Evolutionary conservation across 225 moss, liverwort and hornwort genomes (phyloP), one percentile per base, ranked within the genome.

Genomic region (Takakia lepidozioides): DNA sequence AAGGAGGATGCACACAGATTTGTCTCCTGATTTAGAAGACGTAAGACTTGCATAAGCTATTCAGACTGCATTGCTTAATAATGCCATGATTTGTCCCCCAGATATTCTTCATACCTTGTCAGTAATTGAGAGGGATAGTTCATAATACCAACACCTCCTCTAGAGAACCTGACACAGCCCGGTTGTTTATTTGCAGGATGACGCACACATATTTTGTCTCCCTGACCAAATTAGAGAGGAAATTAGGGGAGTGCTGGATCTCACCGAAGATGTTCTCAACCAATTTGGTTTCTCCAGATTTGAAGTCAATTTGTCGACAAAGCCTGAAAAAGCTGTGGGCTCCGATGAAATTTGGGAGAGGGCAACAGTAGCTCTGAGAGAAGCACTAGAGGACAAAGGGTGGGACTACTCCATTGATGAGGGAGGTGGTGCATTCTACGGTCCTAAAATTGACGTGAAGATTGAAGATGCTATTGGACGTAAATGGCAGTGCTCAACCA

Each of bases 401-500:
- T 98, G 95, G 95, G 87, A 91, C 20, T 98, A 91, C 35, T 60
- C 87, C 20, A 76, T 98, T 41, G 91, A 91, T 43, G 95, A 98
- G 59, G 95, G 95, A 25, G 95, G 95, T 25, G 95, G 95, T 49
- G 95, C 95, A 42, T 98, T 98, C 37, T 98, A 98, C 55, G 95
- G 95, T 38, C 95, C 95, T 25, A 98, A 98, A 67, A 98, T 98
- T 61, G 95, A 98, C 49, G 43, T 98, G 2, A 98, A 98, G 72
- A 98, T 98, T 35, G 91, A 98, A 71, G 91, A 98, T 65, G 95
- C 95, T 1, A 98, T 98, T 24, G 95, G 95, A 36, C 77, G 91
- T 28, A 98, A 87, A 65, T 98, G 95, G 95, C 95, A 98, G 62
- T 98, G 95, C 64, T 98, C 95, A 30, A 98, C 95, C 29, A 78